phyloP scores from a whole-genome alignment of 495 filamentous ascomycete genomes.

The Neurospora africana region DNA sequence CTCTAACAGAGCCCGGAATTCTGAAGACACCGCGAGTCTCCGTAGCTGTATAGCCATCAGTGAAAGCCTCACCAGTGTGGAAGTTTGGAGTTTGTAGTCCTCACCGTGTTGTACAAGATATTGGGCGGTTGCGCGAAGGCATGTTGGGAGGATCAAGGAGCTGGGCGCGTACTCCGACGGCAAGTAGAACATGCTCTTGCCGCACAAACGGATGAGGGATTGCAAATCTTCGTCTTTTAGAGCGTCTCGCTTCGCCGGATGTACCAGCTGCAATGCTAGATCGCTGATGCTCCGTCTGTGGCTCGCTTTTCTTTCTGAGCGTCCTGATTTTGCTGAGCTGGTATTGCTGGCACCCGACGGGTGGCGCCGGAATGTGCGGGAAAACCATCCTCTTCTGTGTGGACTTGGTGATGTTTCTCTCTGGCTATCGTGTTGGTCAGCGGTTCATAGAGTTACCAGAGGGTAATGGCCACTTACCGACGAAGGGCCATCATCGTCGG shows the following conservation, averaged over 20 bases:
- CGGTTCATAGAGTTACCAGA: background rate
- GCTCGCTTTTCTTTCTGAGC: conserved; percentile 21
- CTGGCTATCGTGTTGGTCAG: background rate
- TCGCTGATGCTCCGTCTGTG: conserved; percentile 41
- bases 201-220: conserved; percentile 60
- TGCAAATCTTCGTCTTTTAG: conserved; percentile 53
- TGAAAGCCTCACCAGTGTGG: background rate
- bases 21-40: conserved; percentile 52
- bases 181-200: conserved; percentile 57
- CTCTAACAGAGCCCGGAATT: conserved; percentile 46
- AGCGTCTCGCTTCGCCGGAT: conserved; percentile 38
- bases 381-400: conserved; percentile 22
- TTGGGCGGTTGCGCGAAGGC: conserved; percentile 59
- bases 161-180: conserved; percentile 54
- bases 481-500: conserved; percentile 13
- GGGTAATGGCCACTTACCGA: conserved; percentile 7
- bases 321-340: conserved; percentile 17
- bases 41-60: conserved; percentile 24
- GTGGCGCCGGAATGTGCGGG: conserved; percentile 22
- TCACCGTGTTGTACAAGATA: conserved; percentile 59
- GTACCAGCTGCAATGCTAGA: conserved; percentile 37
- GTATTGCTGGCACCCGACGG: conserved; percentile 14
- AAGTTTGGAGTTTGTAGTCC: conserved; percentile 6
- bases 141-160: conserved; percentile 58
- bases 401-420: background rate